These are phyloP conservation scores for Chlorella variabilis DNA, from an alignment of 163 green algal species.

Conservation along the genomic window DNA sequence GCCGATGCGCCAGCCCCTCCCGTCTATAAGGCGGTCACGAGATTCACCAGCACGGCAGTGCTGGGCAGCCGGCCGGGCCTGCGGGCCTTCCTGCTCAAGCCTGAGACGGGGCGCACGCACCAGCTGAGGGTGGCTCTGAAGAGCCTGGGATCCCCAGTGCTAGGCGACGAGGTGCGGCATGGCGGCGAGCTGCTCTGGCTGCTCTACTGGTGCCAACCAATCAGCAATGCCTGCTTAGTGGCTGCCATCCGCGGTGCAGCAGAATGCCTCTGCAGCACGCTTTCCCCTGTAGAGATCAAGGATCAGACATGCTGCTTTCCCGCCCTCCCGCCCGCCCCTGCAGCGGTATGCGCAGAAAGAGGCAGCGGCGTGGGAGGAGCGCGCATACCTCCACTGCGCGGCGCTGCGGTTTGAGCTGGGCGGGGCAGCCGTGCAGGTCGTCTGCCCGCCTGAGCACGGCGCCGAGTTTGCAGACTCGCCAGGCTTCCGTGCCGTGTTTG, in stretches of 20 bases:
- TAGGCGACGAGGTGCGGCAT: slow-evolving; percentile 46
- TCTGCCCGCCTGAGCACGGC: slow-evolving; percentile 41
- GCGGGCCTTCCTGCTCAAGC: slow-evolving; percentile 47
- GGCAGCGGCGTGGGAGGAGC: slow-evolving; percentile 14
- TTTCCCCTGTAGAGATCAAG: too few species aligned
- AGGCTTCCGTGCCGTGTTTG: slow-evolving; percentile 28
- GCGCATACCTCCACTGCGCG: slow-evolving; percentile 45
- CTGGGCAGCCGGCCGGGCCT: not conserved
- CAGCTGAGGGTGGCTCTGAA: slow-evolving; percentile 57
- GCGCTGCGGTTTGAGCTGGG: slow-evolving; percentile 32
- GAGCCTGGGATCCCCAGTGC: slow-evolving; percentile 42
- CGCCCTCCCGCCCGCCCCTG: not conserved
- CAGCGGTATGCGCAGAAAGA: slow-evolving; percentile 39
- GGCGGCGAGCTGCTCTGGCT: not conserved
- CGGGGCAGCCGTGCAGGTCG: slow-evolving; percentile 13
- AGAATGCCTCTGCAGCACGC: too few species aligned
- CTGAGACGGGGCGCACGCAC: slow-evolving; percentile 55
- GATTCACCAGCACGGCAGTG: slow-evolving; percentile 31
- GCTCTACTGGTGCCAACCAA: not conserved
- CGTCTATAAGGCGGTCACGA: slow-evolving; percentile 33
- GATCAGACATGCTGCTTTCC: not conserved
- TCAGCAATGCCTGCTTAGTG: not conserved
- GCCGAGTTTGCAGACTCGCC: slow-evolving; percentile 8
- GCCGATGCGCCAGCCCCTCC: too few species aligned
- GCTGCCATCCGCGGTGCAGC: too few species aligned